Evolutionary conservation across 192 early-diverging fungal genomes (phyloP).

Genomic region (Backusella tuberculispora): DNA sequence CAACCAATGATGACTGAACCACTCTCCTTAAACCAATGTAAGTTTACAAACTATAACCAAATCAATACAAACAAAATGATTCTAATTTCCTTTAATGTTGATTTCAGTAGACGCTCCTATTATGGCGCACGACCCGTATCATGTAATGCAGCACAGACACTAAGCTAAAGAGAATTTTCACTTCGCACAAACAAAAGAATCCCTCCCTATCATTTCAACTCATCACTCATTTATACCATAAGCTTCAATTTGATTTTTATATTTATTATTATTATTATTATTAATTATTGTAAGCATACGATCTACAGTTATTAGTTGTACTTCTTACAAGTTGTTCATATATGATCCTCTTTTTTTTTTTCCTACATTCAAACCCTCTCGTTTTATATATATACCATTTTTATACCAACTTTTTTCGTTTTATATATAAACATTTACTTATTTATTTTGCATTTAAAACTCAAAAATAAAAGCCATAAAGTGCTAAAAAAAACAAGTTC

Average conservation of each 20-base stretch:
- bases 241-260: neutral
- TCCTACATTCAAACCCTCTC: neutral
- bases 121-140: slow-evolving; percentile 12
- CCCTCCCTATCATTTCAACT: slow-evolving; percentile 2
- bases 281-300: slow-evolving; percentile 14
- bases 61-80: neutral
- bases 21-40: slow-evolving; percentile 17
- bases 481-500: neutral
- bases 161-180: slow-evolving; percentile 8
- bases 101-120: neutral
- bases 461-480: neutral
- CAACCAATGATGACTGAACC: neutral
- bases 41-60: slow-evolving; percentile 3
- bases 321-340: slow-evolving; percentile 14
- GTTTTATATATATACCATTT: slow-evolving; percentile 1
- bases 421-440: slow-evolving; percentile 5
- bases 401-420: slow-evolving; percentile 4
- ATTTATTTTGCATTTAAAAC: neutral
- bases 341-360: neutral
- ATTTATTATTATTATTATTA: neutral
- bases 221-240: slow-evolving; percentile 13
- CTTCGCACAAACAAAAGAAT: slow-evolving; percentile 10
- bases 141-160: slow-evolving; percentile 16
- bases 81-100: slow-evolving; percentile 4
- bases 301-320: neutral